phyloP scores from a whole-genome alignment of 2,329 filamentous ascomycete species.

The Aspergillus ruber region DNA sequence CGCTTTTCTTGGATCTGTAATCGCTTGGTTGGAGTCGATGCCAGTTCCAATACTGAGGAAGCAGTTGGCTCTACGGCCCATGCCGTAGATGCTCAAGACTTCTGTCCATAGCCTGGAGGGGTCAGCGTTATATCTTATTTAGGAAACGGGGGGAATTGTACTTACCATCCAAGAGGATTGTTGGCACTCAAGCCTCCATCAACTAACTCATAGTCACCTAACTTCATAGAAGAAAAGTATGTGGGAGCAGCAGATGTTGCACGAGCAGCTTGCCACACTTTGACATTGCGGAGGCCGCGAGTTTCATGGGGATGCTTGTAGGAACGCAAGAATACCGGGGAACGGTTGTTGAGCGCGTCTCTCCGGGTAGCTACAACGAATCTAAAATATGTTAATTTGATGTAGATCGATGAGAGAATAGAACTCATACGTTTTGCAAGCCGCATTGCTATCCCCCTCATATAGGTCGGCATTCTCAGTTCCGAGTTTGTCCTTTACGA shows the following conservation, averaged over 20 bases:
- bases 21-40: background rate
- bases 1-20: background rate
- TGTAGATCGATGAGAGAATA: background rate
- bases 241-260: constrained; percentile 39
- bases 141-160: too few species aligned
- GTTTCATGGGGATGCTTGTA: background rate
- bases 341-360: background rate
- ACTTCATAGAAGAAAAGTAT: constrained; percentile 34
- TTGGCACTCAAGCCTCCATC: constrained; percentile 41
- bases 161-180: constrained; percentile 29
- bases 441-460: background rate
- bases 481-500: background rate
- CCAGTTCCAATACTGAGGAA: background rate
- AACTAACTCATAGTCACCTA: constrained; percentile 31
- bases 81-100: background rate
- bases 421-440: background rate
- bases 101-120: background rate
- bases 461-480: background rate
- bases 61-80: background rate
- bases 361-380: background rate
- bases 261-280: constrained; percentile 36
- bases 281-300: constrained; percentile 8
- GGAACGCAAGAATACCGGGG: background rate
- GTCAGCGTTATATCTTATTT: too few species aligned
- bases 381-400: background rate